These are phyloP conservation scores for Choanephora cucurbitarum DNA, from an alignment of 371 early-diverging fungal genomes.

Conservation along the genomic window DNA sequence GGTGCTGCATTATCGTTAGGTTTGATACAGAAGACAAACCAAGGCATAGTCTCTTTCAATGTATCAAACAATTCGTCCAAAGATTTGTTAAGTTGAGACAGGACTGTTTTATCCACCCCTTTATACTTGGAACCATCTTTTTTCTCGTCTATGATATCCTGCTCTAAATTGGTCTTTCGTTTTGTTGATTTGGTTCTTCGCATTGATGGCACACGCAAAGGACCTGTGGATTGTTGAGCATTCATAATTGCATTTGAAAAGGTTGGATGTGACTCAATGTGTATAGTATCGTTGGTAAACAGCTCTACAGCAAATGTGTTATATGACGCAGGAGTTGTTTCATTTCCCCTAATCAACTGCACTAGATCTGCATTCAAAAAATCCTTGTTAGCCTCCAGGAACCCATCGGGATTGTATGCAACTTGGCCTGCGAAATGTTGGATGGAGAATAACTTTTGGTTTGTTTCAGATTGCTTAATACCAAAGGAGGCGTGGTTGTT, in stretches of 20 bases:
- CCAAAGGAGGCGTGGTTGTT: conserved; percentile 49
- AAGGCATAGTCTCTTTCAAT: conserved; percentile 81
- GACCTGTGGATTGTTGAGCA: conserved; percentile 61
- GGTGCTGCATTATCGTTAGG: conserved; percentile 67
- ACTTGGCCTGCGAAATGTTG: conserved; percentile 83
- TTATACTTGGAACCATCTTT: background rate
- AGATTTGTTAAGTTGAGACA: conserved; percentile 73
- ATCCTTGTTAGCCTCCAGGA: conserved; percentile 75
- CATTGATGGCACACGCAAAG: conserved; percentile 54
- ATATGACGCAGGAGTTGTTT: conserved; percentile 51
- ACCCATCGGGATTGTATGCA: conserved; percentile 72
- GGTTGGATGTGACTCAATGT: conserved; percentile 64
- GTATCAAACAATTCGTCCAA: conserved; percentile 81
- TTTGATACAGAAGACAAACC: conserved; percentile 84
- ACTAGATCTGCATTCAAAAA: conserved; percentile 80
- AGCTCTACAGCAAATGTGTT: conserved; percentile 42
- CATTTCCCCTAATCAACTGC: conserved; percentile 55
- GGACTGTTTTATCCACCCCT: conserved; percentile 3
- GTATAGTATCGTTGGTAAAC: conserved; percentile 45
- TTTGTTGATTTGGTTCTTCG: conserved; percentile 41
- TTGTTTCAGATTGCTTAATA: conserved; percentile 32
- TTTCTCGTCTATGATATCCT: conserved; percentile 8
- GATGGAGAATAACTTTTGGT: conserved; percentile 58
- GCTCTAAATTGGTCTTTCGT: conserved; percentile 17
- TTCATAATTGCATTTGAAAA: conserved; percentile 60